phyloP scores from a whole-genome alignment of 805 yeast species.

The Candida oleophila region DNA sequence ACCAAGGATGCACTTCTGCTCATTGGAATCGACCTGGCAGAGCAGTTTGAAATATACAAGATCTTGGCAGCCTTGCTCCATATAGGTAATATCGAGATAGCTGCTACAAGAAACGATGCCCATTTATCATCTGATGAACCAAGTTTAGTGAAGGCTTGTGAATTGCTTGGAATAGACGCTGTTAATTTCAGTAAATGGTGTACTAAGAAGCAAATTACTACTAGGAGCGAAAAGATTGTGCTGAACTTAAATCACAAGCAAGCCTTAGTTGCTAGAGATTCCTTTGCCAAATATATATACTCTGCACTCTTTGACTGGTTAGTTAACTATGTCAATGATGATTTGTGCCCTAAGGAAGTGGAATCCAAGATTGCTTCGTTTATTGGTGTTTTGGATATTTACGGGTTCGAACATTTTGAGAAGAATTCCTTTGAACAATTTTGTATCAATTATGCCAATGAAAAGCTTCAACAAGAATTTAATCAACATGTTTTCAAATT shows the following conservation, averaged over 20 bases:
- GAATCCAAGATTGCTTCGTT: conserved; percentile 61
- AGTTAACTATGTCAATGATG: conserved; percentile 77
- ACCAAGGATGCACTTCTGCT: conserved; percentile 75
- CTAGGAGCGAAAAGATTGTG: conserved; percentile 89
- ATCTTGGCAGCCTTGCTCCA: conserved; percentile 86
- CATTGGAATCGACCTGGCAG: conserved; percentile 65
- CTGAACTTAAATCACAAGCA: conserved; percentile 80
- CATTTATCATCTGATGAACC: conserved; percentile 84
- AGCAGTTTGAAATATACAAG: conserved; percentile 69
- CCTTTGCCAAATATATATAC: conserved; percentile 94
- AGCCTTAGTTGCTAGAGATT: conserved; percentile 89
- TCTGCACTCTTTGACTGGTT: conserved; percentile 95
- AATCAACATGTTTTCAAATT: conserved; percentile 96
- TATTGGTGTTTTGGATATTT: conserved; percentile 95
- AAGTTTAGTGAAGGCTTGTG: conserved; percentile 76
- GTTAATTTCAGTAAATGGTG: conserved; percentile 81
- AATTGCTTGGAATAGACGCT: conserved; percentile 78
- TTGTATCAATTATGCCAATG: conserved; percentile 96
- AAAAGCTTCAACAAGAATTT: conserved; percentile 94
- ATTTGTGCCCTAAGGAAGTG: conserved; percentile 75
- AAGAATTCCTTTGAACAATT: conserved; percentile 95
- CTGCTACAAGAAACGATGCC: conserved; percentile 83
- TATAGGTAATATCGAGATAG: conserved; percentile 87
- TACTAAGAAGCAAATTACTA: conserved; percentile 84
- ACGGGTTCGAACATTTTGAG: conserved; percentile 96